Conservation (phyloP, 1,139 yeast species). For the Kazachstania sp. region DNA sequence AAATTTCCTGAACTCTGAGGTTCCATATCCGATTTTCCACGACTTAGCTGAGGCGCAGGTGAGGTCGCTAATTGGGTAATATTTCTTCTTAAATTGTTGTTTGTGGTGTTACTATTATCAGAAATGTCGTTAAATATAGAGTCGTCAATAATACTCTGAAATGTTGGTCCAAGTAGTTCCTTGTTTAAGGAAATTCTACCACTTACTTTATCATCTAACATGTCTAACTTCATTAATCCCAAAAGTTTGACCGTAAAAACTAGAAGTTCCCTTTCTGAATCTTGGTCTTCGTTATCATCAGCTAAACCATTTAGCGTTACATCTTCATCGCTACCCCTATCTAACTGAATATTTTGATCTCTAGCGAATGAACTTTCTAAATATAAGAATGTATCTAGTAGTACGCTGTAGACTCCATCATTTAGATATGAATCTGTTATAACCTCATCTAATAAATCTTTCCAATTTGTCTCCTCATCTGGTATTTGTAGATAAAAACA, state of each 20-base stretch:
- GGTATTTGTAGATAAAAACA: constrained; percentile 28
- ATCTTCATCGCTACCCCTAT: constrained; percentile 50
- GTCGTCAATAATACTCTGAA: constrained; percentile 26
- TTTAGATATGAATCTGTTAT: constrained; percentile 14
- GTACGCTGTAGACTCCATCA: constrained; percentile 14
- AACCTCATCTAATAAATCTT: constrained; percentile 10
- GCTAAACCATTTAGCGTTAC: constrained; percentile 41
- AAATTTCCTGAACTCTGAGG: not conserved
- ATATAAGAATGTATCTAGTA: constrained; percentile 30
- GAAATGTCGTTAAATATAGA: constrained; percentile 14
- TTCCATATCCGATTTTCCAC: not conserved
- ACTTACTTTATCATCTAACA: constrained; percentile 31
- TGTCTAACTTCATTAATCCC: constrained; percentile 37
- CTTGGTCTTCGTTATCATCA: constrained; percentile 23
- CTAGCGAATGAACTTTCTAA: constrained; percentile 30
- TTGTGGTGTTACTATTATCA: not conserved
- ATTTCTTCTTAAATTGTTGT: not conserved
- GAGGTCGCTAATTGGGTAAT: not conserved
- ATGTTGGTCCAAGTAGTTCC: constrained; percentile 39
- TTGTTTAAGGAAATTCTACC: constrained; percentile 43
- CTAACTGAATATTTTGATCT: constrained; percentile 35
- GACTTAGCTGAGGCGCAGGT: not conserved
- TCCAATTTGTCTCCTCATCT: constrained; percentile 20
- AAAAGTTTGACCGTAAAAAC: constrained; percentile 44
- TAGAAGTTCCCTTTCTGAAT: constrained; percentile 38